phyloP scores from a whole-genome alignment of 139 green algal genomes.

The Chlorella vulgaris region DNA sequence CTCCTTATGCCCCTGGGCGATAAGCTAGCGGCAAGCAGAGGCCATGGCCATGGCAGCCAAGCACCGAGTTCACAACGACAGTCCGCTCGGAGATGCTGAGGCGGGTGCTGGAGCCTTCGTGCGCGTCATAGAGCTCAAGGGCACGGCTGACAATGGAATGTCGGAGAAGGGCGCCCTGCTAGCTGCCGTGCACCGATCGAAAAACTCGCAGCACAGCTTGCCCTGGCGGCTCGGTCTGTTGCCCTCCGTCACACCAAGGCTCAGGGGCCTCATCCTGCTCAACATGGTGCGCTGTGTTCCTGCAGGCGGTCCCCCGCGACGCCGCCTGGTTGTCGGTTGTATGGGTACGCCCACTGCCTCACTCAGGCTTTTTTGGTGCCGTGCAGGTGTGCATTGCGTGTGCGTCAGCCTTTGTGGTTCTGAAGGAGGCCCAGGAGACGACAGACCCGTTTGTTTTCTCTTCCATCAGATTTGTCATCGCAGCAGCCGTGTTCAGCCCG shows the following conservation, averaged over 20 bases:
- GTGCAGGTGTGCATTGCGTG: slow-evolving; percentile 43
- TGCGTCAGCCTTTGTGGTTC: slow-evolving; percentile 49
- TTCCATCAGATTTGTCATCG: slow-evolving; percentile 46
- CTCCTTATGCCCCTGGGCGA: not conserved
- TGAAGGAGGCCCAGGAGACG: slow-evolving; percentile 43
- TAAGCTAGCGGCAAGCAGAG: no score
- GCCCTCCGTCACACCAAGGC: slow-evolving; percentile 11
- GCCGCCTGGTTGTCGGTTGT: no score
- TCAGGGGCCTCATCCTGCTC: slow-evolving; percentile 46
- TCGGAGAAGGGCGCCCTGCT: not conserved
- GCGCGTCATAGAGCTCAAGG: slow-evolving; percentile 8
- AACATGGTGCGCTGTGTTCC: slow-evolving; percentile 25
- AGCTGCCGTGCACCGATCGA: not conserved
- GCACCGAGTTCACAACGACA: not conserved
- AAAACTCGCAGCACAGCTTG: slow-evolving; percentile 8
- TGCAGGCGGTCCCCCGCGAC: not conserved
- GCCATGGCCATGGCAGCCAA: not conserved
- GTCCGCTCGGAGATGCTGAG: not conserved
- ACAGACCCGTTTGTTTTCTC: slow-evolving; percentile 47
- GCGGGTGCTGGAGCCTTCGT: not conserved
- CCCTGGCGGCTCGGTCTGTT: slow-evolving; percentile 13
- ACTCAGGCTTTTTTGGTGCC: no score
- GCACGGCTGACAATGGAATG: not conserved
- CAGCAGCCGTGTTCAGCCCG: slow-evolving; percentile 49
- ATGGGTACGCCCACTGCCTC: no score